Evolutionary conservation across 768 basidiomycete species (phyloP).

Genomic region (Agrocybe pediades): DNA sequence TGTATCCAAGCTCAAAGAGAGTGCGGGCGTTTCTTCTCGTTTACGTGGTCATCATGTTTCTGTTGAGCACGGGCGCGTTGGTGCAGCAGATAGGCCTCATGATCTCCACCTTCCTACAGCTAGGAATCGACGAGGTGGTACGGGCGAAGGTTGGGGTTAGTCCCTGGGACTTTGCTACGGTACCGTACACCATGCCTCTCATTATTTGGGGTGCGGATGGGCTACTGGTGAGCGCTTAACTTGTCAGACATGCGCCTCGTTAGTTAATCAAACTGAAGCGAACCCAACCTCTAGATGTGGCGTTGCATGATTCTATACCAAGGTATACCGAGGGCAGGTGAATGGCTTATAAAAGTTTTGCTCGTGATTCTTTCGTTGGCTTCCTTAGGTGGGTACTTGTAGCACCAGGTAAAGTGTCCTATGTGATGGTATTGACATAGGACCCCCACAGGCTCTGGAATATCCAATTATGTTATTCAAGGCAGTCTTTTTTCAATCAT

Average conservation of each 20-base stretch:
- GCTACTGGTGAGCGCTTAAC: neutral
- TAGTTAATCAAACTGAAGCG: too few species aligned
- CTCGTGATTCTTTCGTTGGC: neutral
- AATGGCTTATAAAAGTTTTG: neutral
- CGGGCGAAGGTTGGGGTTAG: neutral
- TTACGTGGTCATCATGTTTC: neutral
- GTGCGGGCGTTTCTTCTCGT: neutral
- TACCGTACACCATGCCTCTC: neutral
- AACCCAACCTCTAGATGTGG: neutral
- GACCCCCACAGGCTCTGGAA: neutral
- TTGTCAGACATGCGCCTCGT: neutral
- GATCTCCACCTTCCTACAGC: neutral
- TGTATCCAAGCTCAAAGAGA: neutral
- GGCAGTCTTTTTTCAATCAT: neutral
- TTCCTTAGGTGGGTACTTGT: neutral
- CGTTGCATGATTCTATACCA: constrained; percentile 1
- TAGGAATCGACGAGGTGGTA: too few species aligned
- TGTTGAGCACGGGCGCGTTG: constrained; percentile 5
- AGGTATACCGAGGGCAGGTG: neutral
- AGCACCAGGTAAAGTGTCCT: neutral
- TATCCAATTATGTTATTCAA: neutral
- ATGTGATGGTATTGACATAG: neutral
- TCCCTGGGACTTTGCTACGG: neutral
- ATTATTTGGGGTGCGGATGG: constrained; percentile 6
- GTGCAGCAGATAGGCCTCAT: neutral